Conservation (phyloP, 2,329 filamentous ascomycete species). For the Hypoxylon sp. region DNA sequence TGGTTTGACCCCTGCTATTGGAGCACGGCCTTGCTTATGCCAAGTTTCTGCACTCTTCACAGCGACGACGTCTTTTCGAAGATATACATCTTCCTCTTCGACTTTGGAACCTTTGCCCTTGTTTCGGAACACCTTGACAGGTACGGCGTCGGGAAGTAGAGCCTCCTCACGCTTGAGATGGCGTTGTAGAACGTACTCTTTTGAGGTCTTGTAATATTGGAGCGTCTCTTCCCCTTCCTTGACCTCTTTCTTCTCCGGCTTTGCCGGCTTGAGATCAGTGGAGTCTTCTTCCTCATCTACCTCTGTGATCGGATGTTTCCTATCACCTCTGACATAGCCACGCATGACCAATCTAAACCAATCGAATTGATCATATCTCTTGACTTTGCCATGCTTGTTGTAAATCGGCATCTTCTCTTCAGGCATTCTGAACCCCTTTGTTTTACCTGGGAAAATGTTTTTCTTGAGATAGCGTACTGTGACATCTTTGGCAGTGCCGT, state of each 20-base stretch:
- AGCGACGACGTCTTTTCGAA: slow-evolving; percentile 81
- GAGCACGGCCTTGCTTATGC: slow-evolving; percentile 94
- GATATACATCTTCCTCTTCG: slow-evolving; percentile 85
- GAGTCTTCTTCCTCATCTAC: slow-evolving; percentile 85
- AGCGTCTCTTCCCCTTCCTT: slow-evolving; percentile 85
- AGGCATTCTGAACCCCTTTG: slow-evolving; percentile 85
- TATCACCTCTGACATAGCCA: slow-evolving; percentile 72
- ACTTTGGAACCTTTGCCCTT: slow-evolving; percentile 80
- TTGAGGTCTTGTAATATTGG: slow-evolving; percentile 88
- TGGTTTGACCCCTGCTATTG: slow-evolving; percentile 78
- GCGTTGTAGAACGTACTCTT: slow-evolving; percentile 86
- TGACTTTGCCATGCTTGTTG: slow-evolving; percentile 82
- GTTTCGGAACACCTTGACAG: slow-evolving; percentile 81
- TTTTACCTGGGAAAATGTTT: slow-evolving; percentile 86
- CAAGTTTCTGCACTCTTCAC: slow-evolving; percentile 96
- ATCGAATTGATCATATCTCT: slow-evolving; percentile 82
- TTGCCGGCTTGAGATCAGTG: slow-evolving; percentile 80
- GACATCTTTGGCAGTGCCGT: slow-evolving; percentile 94
- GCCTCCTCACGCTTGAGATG: slow-evolving; percentile 95
- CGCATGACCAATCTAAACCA: slow-evolving; percentile 90
- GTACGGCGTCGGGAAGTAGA: slow-evolving; percentile 75
- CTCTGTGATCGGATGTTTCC: slow-evolving; percentile 71
- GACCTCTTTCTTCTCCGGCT: slow-evolving; percentile 79
- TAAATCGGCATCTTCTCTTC: slow-evolving; percentile 86
- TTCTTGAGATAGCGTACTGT: slow-evolving; percentile 91